Base-by-base conservation (phyloP, 1,139 yeast species). In the Candida freyschussii region DNA sequence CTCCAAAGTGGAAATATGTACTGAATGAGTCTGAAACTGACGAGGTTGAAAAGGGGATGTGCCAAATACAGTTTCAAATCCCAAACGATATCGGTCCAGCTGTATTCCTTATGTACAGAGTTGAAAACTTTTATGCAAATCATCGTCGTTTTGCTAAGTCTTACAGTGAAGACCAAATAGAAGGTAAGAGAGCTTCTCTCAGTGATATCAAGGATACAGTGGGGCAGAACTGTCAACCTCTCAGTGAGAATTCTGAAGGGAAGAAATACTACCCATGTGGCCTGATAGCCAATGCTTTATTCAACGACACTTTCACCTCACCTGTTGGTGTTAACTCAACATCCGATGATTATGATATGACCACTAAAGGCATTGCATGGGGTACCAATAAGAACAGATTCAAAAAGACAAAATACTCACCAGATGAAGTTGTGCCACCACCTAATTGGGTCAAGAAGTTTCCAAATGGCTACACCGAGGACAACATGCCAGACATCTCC, bases 141-240 rank as follows among this genome's bases (percentile, higher is more conserved):
- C 98, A 91, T 60, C 80, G 98, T 57, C 77, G 97, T 52, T 91
- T 73, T 58, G 98, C 84, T 26, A 80, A 84, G 55, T 84, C 95
- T 5, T 87, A 78, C 56, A 80, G 87, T 59, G 97, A 91, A 58
- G 86, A 82, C 48, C 98, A 91, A 62, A 62, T 91, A 31, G 76
- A 78, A 42, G 98, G 98, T 21, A 60, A 78, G 39, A 71, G 72
- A 4, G 83, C 86, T 7, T 62, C 77, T 13, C 60, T 64, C 13
- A 34, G 43, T 11, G 65, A 57, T 21, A 75, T 91, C 40, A 79
- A 81, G 52, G 71, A 79, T 47, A 71, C 80, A 1, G 73, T 68
- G 26, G 94, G 93, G 32, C 91, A 83, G 53, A 85, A 83, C 55
- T 91, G 99, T 64, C 73, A 84, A 53, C 98, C 99, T 3, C 68